Evolutionary conservation across 495 filamentous ascomycete genomes (phyloP).

Genomic region (Umbilicaria muhlenbergii): DNA sequence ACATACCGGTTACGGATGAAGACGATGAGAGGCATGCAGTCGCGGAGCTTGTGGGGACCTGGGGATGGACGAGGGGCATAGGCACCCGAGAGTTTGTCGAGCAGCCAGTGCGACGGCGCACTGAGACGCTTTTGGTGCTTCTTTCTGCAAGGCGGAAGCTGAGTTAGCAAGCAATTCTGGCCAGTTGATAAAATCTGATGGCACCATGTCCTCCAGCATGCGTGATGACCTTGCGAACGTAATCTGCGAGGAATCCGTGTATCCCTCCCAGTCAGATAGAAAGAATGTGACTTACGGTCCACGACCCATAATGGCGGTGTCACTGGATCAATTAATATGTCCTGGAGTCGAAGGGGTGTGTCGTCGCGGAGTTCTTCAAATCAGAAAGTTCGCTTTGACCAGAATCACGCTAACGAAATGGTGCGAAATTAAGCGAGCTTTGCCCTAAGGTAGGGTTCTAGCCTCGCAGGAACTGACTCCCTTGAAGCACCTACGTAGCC

Average conservation of each 20-base stretch:
- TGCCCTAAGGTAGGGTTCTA: too few species aligned
- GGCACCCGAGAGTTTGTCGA: constrained; percentile 96
- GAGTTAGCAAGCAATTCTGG: neutral
- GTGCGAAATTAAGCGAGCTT: too few species aligned
- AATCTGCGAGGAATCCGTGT: neutral
- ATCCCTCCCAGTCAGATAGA: constrained; percentile 2
- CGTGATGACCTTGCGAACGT: neutral
- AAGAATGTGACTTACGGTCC: constrained; percentile 42
- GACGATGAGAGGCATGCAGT: constrained; percentile 97
- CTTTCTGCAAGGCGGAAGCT: constrained; percentile 45
- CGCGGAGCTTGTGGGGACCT: constrained; percentile 97
- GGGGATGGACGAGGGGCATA: constrained; percentile 92
- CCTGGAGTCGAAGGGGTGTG: too few species aligned
- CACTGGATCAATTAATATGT: too few species aligned
- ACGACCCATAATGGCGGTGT: constrained; percentile 38
- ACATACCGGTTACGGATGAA: constrained; percentile 82
- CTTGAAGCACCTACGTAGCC: too few species aligned
- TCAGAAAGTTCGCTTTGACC: too few species aligned
- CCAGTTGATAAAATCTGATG: neutral
- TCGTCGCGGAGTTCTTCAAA: too few species aligned
- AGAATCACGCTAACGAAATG: too few species aligned
- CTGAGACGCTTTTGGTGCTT: constrained; percentile 99
- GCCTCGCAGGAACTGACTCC: too few species aligned
- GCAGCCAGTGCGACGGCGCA: constrained; percentile 97
- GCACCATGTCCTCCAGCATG: neutral